Evolutionary conservation across 805 yeast genomes (phyloP), one percentile per base, ranked within the genome.

Genomic region (Pichia heedii): DNA sequence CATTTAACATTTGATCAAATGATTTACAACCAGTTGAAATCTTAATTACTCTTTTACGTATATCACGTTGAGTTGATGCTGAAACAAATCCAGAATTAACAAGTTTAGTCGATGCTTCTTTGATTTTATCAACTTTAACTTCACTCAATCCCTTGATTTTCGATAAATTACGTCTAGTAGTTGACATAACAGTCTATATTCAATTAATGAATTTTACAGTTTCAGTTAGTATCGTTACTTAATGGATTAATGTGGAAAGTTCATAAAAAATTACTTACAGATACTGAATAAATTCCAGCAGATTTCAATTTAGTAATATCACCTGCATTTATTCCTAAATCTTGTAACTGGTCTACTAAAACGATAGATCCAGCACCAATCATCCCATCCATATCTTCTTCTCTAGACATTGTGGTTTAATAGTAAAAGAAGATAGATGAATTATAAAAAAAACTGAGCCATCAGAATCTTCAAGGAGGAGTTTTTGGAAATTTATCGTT

Each of bases 21-120:
- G 79, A 79, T 54, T 76, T 80, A 11, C 84, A 75, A 0, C 90
- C 90, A 0, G 89, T 82, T 1, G 88, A 77, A 18, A 83, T 60
- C 36, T 79, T 67, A 34, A 76, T 66, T n/a, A 83, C 79, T 47
- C 77, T 75, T 37, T 78, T 71, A 50, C 90, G 65, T 33, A 81
- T 63, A 47, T 74, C 76, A 37, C 81, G 79, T 56, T 81, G 86
- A 38, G 75, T 73, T 7, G 81, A 70, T 0, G 89, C 93, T 2
- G 89, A 76, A 24, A 85, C 79, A 51, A 83, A 84, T 0, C 89
- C 90, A 50, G 74, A 70, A 30, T 78, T 74, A 50, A 76, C 61
- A 36, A 84, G 60, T 52, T 78, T 82, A 30, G 78, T 73, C 0
- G 89, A 86, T 20, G 85, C 89, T 49, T 73, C 81, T 50, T 82